Evolutionary conservation across 768 basidiomycete genomes (phyloP).

Genomic region (Podaxis sp.): DNA sequence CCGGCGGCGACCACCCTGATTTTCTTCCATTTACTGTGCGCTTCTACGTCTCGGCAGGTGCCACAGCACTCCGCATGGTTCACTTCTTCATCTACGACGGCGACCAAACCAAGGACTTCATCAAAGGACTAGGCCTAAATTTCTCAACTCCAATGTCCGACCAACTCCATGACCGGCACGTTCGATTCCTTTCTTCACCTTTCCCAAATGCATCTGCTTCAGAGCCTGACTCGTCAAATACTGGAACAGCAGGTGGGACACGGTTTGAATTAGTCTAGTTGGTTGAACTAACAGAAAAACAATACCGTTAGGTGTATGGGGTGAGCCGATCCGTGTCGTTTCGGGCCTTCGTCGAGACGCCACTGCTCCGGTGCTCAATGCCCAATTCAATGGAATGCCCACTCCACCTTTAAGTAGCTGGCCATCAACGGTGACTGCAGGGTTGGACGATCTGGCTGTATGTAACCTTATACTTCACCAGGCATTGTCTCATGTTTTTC

Average conservation of each 20-base stretch:
- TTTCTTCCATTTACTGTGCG: slow-evolving; percentile 35
- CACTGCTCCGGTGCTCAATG: slow-evolving; percentile 32
- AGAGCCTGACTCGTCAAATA: not conserved
- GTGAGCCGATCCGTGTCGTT: slow-evolving; percentile 34
- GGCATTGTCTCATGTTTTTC: not conserved
- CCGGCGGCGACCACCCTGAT: slow-evolving; percentile 26
- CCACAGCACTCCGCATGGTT: slow-evolving; percentile 29
- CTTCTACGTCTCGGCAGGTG: slow-evolving; percentile 33
- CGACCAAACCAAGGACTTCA: slow-evolving; percentile 36
- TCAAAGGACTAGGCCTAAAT: slow-evolving; percentile 34
- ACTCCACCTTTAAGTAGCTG: slow-evolving; percentile 33
- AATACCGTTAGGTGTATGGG: slow-evolving; percentile 28
- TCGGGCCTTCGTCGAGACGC: slow-evolving; percentile 37
- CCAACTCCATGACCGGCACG: slow-evolving; percentile 32
- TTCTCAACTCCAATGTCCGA: slow-evolving; percentile 34
- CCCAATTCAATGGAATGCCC: slow-evolving; percentile 33
- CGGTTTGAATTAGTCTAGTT: not conserved
- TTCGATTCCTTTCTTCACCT: slow-evolving; percentile 28
- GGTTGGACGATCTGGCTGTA: slow-evolving; percentile 29
- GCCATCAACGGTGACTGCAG: slow-evolving; percentile 32
- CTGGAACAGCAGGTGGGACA: slow-evolving; percentile 2
- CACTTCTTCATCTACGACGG: slow-evolving; percentile 40
- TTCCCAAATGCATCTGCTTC: slow-evolving; percentile 18
- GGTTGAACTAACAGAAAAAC: not conserved
- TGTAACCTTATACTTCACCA: not conserved